Conservation (phyloP, 441 rosid genomes). For the Isatis lusitanica region DNA sequence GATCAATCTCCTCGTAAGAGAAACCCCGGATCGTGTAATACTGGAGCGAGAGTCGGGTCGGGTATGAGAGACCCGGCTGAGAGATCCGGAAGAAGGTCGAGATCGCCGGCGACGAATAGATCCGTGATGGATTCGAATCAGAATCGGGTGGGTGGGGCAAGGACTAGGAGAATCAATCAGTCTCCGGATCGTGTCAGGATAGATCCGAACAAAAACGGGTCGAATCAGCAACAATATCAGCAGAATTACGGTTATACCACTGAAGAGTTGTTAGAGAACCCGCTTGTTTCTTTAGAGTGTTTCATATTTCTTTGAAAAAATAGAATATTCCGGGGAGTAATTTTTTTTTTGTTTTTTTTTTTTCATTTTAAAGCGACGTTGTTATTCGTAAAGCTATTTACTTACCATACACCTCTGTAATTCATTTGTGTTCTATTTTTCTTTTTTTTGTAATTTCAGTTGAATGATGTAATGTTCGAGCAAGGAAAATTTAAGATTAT, state of each 20-base stretch:
- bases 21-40: slow-evolving; percentile 37
- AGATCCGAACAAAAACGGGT: slow-evolving; percentile 35
- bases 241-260: slow-evolving; percentile 21
- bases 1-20: slow-evolving; percentile 51
- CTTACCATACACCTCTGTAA: slow-evolving; percentile 1
- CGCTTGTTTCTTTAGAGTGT: slow-evolving; percentile 82
- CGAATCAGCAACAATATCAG: slow-evolving; percentile 20
- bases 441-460: background rate
- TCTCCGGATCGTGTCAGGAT: slow-evolving; percentile 63
- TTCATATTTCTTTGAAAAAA: slow-evolving; percentile 68
- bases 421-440: slow-evolving; percentile 13
- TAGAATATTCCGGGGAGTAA: background rate
- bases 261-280: slow-evolving; percentile 70
- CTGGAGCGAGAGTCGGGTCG: slow-evolving; percentile 40
- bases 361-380: background rate
- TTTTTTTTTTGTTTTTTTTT: background rate
- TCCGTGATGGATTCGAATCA: slow-evolving; percentile 40
- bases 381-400: slow-evolving; percentile 7
- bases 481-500: background rate
- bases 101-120: slow-evolving; percentile 67
- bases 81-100: slow-evolving; percentile 70
- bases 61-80: slow-evolving; percentile 53
- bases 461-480: too few relatives aligned
- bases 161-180: slow-evolving; percentile 43
- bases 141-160: slow-evolving; percentile 49